phyloP scores from a whole-genome alignment of 176 grass and related monocot species.

The Carex myosuroides region DNA sequence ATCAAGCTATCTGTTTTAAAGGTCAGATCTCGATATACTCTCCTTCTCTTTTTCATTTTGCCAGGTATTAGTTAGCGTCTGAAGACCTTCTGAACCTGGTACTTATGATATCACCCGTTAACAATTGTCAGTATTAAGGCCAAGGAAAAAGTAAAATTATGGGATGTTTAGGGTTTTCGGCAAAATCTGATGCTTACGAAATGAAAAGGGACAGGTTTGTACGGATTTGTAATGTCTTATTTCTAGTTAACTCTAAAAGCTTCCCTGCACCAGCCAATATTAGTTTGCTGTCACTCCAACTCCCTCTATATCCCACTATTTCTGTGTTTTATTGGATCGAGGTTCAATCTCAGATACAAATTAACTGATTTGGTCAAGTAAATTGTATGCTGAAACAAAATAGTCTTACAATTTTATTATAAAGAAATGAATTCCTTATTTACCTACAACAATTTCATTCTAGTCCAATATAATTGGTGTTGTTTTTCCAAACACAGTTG shows the following conservation, averaged over 20 bases:
- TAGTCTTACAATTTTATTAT: background rate
- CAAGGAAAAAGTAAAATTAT: background rate
- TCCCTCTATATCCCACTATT: background rate
- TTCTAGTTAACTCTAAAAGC: background rate
- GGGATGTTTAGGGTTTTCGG: background rate
- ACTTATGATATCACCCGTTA: background rate
- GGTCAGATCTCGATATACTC: constrained; percentile 11
- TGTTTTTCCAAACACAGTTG: background rate
- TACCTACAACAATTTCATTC: background rate
- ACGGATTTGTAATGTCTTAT: background rate
- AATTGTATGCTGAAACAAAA: background rate
- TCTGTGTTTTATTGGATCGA: background rate
- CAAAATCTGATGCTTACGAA: background rate
- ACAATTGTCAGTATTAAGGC: background rate
- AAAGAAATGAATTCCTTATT: background rate
- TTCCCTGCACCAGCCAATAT: background rate
- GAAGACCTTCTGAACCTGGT: background rate
- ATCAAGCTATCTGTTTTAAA: constrained; percentile 84
- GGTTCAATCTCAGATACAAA: background rate
- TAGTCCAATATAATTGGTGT: background rate
- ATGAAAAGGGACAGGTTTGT: background rate
- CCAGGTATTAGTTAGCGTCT: background rate
- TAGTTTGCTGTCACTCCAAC: background rate
- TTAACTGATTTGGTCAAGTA: background rate
- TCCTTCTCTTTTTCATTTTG: background rate